phyloP scores from a whole-genome alignment of 2,329 filamentous ascomycete genomes.

The Neoarthrinium moseri region DNA sequence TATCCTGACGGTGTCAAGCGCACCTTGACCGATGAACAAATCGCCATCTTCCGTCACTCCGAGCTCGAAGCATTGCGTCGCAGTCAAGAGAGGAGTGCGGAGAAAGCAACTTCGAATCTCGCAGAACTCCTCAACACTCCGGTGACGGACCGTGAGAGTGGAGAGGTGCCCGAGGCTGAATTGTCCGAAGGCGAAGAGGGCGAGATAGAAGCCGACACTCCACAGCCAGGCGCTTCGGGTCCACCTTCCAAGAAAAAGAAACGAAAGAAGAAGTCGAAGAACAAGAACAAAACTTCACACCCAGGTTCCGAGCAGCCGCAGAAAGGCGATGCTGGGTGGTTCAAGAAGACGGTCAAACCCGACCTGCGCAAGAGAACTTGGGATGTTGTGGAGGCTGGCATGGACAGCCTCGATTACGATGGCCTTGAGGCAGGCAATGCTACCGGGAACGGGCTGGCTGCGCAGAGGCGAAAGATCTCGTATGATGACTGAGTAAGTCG shows the following conservation, averaged over 20 bases:
- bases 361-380: constrained; percentile 66
- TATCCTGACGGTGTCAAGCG: constrained; percentile 85
- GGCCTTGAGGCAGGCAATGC: constrained; percentile 31
- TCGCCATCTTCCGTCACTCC: constrained; percentile 85
- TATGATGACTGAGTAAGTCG: constrained; percentile 47
- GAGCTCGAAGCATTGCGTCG: constrained; percentile 74
- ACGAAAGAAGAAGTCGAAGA: constrained; percentile 38
- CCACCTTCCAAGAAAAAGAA: constrained; percentile 34
- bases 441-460: constrained; percentile 20
- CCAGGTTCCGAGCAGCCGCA: not conserved
- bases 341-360: constrained; percentile 39
- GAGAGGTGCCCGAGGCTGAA: constrained; percentile 16
- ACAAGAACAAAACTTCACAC: constrained; percentile 20
- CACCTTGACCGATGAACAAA: constrained; percentile 87
- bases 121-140: constrained; percentile 13
- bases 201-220: constrained; percentile 30
- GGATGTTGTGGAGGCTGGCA: constrained; percentile 62
- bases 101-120: constrained; percentile 11
- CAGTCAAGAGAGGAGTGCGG: constrained; percentile 34
- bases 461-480: constrained; percentile 44
- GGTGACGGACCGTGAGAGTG: constrained; percentile 19
- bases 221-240: constrained; percentile 22
- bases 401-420: constrained; percentile 62
- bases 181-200: constrained; percentile 27
- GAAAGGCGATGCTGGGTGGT: constrained; percentile 10